Percentiles rank a stretch among this genome's conserved stretches.
Conservation (phyloP, 140 eudicot genomes). For the Flaveria floridana region DNA sequence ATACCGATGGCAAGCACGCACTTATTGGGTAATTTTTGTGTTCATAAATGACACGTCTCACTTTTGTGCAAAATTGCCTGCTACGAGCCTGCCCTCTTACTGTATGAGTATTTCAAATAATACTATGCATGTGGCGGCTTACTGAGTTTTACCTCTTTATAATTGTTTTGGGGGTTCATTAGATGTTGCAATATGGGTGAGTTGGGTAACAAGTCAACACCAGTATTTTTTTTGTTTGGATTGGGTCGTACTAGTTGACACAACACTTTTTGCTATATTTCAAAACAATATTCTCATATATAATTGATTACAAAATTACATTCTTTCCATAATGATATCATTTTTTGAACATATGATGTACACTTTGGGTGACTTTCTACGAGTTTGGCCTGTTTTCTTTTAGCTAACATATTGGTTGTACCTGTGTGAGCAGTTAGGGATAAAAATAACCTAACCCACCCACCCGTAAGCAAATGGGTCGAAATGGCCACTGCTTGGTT, state of each 20-base stretch:
- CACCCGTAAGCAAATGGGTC: background rate
- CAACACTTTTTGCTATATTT: background rate
- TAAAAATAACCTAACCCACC: background rate
- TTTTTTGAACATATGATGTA: background rate
- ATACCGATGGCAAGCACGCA: slow-evolving; percentile 66
- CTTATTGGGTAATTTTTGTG: slow-evolving; percentile 69
- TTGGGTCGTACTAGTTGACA: background rate
- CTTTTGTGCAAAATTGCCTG: background rate
- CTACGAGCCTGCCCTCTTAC: slow-evolving; percentile 8
- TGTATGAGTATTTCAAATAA: background rate
- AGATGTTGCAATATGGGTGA: background rate
- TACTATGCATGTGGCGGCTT: background rate
- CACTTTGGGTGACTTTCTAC: background rate
- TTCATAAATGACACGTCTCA: slow-evolving; percentile 18
- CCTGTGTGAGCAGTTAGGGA: background rate
- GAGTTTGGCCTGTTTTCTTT: background rate
- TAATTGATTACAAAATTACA: background rate
- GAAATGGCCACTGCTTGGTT: background rate
- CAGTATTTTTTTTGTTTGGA: background rate
- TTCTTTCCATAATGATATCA: background rate
- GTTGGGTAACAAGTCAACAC: background rate
- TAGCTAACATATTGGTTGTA: background rate
- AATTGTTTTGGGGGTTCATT: background rate
- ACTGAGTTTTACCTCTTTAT: slow-evolving; percentile 3
- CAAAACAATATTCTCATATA: background rate